A percentile compares a stretch with the other conserved stretches of the same genome.
phyloP scores from a whole-genome alignment of 176 grass and related monocot genomes.

The Alloteropsis semialata region DNA sequence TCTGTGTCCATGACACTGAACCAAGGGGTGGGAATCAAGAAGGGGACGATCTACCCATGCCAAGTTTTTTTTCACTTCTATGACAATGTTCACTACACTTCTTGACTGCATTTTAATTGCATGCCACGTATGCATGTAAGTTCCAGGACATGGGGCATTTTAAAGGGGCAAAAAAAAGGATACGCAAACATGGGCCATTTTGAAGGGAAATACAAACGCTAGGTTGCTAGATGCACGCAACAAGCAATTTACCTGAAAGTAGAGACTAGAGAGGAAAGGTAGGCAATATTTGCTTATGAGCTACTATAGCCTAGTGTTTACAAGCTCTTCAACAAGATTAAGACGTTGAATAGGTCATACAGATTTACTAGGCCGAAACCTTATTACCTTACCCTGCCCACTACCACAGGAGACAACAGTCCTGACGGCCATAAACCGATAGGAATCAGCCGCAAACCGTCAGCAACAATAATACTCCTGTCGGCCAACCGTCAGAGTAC shows the following conservation, averaged over 20 bases:
- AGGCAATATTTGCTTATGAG: background rate
- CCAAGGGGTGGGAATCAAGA: background rate
- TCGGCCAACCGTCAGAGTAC: no score
- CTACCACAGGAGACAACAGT: no score
- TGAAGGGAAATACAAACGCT: background rate
- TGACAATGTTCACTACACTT: no score
- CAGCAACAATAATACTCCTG: no score
- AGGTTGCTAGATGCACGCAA: background rate
- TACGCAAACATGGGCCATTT: background rate
- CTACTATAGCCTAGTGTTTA: background rate
- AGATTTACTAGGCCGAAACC: no score
- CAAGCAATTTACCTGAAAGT: background rate
- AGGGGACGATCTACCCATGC: background rate
- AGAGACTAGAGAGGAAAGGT: background rate
- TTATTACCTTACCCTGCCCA: no score
- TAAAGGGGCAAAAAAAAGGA: no score
- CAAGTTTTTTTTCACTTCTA: background rate
- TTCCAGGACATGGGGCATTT: background rate
- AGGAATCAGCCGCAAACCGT: no score
- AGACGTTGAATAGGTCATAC: background rate
- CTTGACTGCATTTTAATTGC: background rate
- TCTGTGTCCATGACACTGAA: background rate
- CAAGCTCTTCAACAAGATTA: background rate
- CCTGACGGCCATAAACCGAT: no score
- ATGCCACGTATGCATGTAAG: background rate